Percentiles rank a stretch among this genome's conserved stretches.
Evolutionary conservation across 2,329 filamentous ascomycete genomes (phyloP).

Genomic region (Arthrobotrys conoides): DNA sequence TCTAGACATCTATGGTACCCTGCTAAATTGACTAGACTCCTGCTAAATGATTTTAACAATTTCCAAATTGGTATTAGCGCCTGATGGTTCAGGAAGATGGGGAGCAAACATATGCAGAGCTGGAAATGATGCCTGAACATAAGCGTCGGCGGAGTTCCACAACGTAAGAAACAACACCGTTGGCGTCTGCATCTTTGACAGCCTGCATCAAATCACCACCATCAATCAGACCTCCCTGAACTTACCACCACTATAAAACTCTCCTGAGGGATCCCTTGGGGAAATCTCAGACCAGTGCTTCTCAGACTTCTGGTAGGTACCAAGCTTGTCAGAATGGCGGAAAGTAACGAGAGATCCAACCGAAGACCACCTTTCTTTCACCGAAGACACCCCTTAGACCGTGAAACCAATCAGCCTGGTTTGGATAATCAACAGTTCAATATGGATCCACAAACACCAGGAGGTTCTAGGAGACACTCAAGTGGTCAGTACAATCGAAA

Average conservation of each 20-base stretch:
- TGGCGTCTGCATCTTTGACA: background rate
- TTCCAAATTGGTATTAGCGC: no score
- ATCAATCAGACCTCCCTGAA: background rate
- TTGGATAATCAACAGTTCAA: background rate
- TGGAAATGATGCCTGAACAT: slow-evolving; percentile 25
- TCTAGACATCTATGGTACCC: no score
- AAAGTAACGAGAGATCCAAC: background rate
- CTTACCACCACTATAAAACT: background rate
- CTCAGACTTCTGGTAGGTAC: background rate
- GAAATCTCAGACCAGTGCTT: background rate
- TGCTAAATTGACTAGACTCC: no score
- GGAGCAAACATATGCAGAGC: no score
- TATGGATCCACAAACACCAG: background rate
- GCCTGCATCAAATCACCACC: background rate
- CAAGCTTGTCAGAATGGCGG: slow-evolving; percentile 7
- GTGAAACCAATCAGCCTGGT: background rate
- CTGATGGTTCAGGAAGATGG: no score
- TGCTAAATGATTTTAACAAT: no score
- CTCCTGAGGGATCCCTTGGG: no score
- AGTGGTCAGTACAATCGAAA: slow-evolving; percentile 1
- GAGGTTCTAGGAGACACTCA: slow-evolving; percentile 6
- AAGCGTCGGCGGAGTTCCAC: slow-evolving; percentile 6
- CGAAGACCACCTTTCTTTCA: background rate
- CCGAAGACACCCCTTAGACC: slow-evolving; percentile 27
- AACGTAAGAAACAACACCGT: slow-evolving; percentile 3